phyloP scores from a whole-genome alignment of 495 filamentous ascomycete genomes.

The Penicillium cataractarum region DNA sequence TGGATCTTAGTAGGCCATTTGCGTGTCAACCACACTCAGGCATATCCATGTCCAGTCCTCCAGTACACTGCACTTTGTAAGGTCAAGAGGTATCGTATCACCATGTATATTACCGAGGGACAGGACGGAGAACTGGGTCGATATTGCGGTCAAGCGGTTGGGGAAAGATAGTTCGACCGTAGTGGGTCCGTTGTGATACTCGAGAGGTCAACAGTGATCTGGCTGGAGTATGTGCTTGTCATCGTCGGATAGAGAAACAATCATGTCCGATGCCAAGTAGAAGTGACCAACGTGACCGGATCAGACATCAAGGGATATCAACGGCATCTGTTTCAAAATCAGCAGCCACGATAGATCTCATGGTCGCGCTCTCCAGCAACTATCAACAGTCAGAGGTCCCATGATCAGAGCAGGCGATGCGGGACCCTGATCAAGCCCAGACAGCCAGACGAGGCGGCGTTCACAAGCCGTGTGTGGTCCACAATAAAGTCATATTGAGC shows the following conservation, averaged over 20 bases:
- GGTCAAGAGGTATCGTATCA: neutral
- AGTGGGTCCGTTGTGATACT: constrained; percentile 27
- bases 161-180: constrained; percentile 22
- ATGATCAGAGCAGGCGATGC: constrained; percentile 31
- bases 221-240: neutral
- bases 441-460: neutral
- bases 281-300: neutral
- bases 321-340: neutral
- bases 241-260: neutral
- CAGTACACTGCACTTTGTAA: neutral
- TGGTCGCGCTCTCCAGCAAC: neutral
- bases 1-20: neutral
- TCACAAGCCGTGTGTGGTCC: neutral
- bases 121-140: constrained; percentile 6
- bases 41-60: no score
- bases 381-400: constrained; percentile 9
- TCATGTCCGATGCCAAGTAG: neutral
- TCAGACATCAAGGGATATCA: neutral
- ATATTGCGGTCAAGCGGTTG: constrained; percentile 36
- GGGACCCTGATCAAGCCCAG: constrained; percentile 23
- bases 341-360: constrained; percentile 3
- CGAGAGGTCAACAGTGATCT: neutral
- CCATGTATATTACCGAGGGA: neutral
- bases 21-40: neutral
- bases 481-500: neutral